A percentile compares a stretch with the other conserved stretches of the same genome.
These are phyloP conservation scores for Mycena vulgaris DNA, from an alignment of 768 basidiomycete species.

Conservation along the genomic window DNA sequence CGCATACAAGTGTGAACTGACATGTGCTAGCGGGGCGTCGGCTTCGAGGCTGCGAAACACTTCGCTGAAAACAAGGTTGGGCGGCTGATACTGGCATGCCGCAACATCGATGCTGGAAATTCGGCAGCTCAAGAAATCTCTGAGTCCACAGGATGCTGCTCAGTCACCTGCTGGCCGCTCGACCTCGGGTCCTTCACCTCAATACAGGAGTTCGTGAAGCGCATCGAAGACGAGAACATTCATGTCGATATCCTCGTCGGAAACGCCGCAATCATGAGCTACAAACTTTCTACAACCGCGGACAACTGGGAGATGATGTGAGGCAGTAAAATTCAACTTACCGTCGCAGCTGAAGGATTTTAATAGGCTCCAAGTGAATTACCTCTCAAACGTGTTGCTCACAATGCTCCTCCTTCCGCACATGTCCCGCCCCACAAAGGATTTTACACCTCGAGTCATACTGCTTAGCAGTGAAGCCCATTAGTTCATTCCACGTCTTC, in stretches of 20 bases:
- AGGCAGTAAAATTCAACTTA: neutral
- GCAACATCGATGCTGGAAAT: conserved; percentile 6
- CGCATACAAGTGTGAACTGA: too few species aligned
- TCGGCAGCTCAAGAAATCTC: neutral
- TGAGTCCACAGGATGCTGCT: neutral
- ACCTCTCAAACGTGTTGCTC: conserved; percentile 1
- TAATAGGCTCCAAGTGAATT: conserved; percentile 9
- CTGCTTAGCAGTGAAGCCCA: conserved; percentile 12
- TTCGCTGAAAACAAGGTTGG: too few species aligned
- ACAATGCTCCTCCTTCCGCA: neutral
- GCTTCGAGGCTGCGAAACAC: conserved; percentile 1
- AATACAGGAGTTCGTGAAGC: neutral
- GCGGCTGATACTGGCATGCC: conserved; percentile 5
- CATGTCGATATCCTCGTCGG: conserved; percentile 2
- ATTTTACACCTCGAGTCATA: neutral
- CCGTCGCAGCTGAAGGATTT: neutral
- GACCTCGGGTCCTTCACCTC: neutral
- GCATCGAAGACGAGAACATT: neutral
- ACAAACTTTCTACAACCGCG: neutral
- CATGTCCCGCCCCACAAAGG: neutral
- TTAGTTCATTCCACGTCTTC: neutral
- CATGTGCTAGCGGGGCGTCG: neutral
- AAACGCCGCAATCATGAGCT: conserved; percentile 3
- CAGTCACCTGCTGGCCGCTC: neutral
- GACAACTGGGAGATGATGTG: conserved; percentile 1